These are phyloP conservation scores for Elsinoe ampelina DNA, from an alignment of 2,329 filamentous ascomycete species.

Conservation along the genomic window DNA sequence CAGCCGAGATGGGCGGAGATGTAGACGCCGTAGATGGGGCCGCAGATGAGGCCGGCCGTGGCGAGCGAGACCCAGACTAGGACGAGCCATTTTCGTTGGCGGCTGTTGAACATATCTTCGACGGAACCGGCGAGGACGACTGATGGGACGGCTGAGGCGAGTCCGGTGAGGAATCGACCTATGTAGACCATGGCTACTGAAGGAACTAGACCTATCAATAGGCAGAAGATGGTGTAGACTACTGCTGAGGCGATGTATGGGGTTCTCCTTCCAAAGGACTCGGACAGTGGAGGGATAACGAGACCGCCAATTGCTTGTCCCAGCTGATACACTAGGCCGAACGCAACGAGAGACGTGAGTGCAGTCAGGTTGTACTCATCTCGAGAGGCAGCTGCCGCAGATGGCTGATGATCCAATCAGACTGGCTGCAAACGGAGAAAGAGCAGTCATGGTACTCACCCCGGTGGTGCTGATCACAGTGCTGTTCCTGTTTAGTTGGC, in stretches of 20 bases:
- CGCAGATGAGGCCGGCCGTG: slow-evolving; percentile 36
- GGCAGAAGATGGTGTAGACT: slow-evolving; percentile 27
- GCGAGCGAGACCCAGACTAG: slow-evolving; percentile 37
- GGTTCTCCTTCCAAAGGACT: slow-evolving; percentile 29
- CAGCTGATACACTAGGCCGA: slow-evolving; percentile 23
- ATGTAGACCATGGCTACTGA: slow-evolving; percentile 31
- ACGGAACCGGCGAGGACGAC: slow-evolving; percentile 41
- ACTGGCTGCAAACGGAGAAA: not conserved
- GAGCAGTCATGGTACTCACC: not conserved
- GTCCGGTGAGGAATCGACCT: slow-evolving; percentile 36
- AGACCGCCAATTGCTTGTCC: slow-evolving; percentile 33
- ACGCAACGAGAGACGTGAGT: not conserved
- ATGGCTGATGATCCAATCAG: not conserved
- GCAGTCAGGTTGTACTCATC: not conserved
- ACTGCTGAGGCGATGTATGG: slow-evolving; percentile 30
- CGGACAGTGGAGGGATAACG: slow-evolving; percentile 32
- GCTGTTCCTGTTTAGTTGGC: not conserved
- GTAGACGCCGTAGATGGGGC: slow-evolving; percentile 37
- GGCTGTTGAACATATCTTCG: slow-evolving; percentile 41
- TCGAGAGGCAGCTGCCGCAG: not conserved
- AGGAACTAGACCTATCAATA: slow-evolving; percentile 32
- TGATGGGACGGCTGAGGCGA: slow-evolving; percentile 40
- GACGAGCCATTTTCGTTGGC: slow-evolving; percentile 39
- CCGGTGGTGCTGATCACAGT: not conserved
- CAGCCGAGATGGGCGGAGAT: slow-evolving; percentile 31